Evolutionary conservation across 352 stramenopile species (phyloP), one percentile per base, ranked within the genome.

Genomic region (Phytophthora cryptogea): DNA sequence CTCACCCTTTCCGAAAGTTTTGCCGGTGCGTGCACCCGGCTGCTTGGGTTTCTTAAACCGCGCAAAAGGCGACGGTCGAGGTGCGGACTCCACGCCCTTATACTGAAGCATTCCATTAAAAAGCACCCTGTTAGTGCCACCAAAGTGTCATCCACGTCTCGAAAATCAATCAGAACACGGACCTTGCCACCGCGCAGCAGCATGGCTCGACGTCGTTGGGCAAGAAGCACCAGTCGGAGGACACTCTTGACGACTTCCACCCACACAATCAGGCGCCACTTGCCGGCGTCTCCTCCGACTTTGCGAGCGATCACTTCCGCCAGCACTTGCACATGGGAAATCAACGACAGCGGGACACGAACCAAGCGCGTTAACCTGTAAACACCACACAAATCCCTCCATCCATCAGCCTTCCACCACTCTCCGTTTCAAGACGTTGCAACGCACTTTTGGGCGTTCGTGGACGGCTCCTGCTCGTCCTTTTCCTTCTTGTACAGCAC

Each of bases 241-340:
- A 88, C 61, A 27, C 77, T 71, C 66, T 95, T 95, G 54, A 89
- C 70, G 16, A 86, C 41, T 50, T 95, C 86, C 8, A 95, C 54
- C 73, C 72, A 86, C 9, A 93, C 76, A 72, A 95, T 93, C 70
- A 95, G 49, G 28, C 76, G 69, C 86, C 86, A 95, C 51, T 86
- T 87, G 57, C 75, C 72, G 11, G 76, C 76, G 39, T 90, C 76
- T 7, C 83, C 81, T 32, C 82, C 78, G n/a, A 80, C 59, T 73
- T 88, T 88, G 58, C 78, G 64, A 33, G 83, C 80, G 28, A 90
- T 70, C 17, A 93, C 83, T 68, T 95, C 86, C 9, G 84, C 76
- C 41, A 90, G 66, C 57, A 95, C 83, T 72, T 95, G 83, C 35
- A 90, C 69, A 44, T 93, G 77, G n/a, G 75, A 81, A 48, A 93